A percentile compares a stretch with the other conserved stretches of the same genome.
Conservation (phyloP, 2,329 filamentous ascomycete genomes). For the Penicillium sp. region DNA sequence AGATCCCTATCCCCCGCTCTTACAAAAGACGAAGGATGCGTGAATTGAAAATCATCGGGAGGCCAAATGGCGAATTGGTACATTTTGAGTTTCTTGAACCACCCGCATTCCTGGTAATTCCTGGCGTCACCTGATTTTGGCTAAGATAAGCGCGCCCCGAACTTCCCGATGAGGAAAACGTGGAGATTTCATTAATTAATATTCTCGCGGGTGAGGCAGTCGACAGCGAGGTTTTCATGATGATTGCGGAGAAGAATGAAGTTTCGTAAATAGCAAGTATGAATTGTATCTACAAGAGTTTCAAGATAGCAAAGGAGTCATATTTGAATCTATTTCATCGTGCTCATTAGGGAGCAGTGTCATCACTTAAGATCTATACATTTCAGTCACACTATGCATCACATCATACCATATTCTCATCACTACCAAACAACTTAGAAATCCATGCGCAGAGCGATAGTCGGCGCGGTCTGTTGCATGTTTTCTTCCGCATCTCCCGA, state of each 20-base stretch:
- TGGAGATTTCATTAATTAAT: background rate
- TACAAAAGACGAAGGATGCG: background rate
- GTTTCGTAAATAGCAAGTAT: background rate
- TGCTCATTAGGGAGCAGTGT: background rate
- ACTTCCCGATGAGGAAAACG: constrained; percentile 10
- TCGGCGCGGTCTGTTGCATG: constrained; percentile 67
- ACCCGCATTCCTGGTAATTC: constrained; percentile 11
- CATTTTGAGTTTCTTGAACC: constrained; percentile 1
- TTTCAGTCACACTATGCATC: constrained; percentile 17
- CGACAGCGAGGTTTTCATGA: background rate
- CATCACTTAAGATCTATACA: constrained; percentile 10
- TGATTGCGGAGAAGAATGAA: background rate
- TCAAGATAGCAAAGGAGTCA: background rate
- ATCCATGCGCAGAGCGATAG: constrained; percentile 92
- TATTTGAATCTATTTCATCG: constrained; percentile 1
- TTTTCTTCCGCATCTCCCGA: constrained; percentile 55
- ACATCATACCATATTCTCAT: constrained; percentile 19
- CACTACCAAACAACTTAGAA: constrained; percentile 64
- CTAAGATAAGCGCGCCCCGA: constrained; percentile 26
- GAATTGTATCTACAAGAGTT: background rate
- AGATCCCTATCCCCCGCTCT: background rate
- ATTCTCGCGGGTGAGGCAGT: background rate
- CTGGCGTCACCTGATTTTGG: constrained; percentile 27
- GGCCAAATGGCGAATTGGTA: background rate
- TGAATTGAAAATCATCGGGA: background rate